These are phyloP conservation scores for Boeremia exigua DNA, from an alignment of 2,329 filamentous ascomycete species.

Conservation along the genomic window DNA sequence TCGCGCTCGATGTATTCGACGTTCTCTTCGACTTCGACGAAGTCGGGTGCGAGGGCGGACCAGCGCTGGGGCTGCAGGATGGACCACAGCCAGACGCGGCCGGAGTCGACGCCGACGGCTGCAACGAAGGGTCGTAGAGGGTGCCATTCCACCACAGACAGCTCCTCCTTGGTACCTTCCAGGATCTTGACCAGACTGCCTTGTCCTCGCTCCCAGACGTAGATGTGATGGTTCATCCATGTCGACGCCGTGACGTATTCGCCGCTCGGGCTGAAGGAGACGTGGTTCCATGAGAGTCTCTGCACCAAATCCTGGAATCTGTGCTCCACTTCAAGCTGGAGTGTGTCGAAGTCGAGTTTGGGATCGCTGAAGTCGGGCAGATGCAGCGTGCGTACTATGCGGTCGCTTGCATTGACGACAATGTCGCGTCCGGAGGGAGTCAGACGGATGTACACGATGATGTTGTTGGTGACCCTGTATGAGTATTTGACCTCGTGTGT, in stretches of 20 bases:
- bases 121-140: constrained; percentile 85
- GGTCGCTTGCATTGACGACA: constrained; percentile 90
- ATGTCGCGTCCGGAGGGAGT: constrained; percentile 85
- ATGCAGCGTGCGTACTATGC: constrained; percentile 90
- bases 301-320: constrained; percentile 99
- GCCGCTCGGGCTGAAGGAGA: constrained; percentile 90
- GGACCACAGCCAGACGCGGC: constrained; percentile 94
- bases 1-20: constrained; percentile 95
- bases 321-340: constrained; percentile 91
- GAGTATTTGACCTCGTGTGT: constrained; percentile 87
- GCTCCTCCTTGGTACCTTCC: constrained; percentile 94
- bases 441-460: constrained; percentile 86
- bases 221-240: constrained; percentile 98
- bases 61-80: constrained; percentile 94
- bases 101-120: constrained; percentile 90
- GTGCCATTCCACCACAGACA: constrained; percentile 95
- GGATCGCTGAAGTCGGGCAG: constrained; percentile 73
- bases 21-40: constrained; percentile 97
- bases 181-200: constrained; percentile 96
- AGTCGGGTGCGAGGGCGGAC: constrained; percentile 96
- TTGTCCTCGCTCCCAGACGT: constrained; percentile 95
- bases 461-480: constrained; percentile 83
- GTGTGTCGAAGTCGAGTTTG: constrained; percentile 80
- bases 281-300: constrained; percentile 93
- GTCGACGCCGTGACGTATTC: constrained; percentile 97